Evolutionary conservation across 169 alveolate genomes (phyloP), one percentile per base, ranked within the genome.

Genomic region (Plasmodium gonderi): DNA sequence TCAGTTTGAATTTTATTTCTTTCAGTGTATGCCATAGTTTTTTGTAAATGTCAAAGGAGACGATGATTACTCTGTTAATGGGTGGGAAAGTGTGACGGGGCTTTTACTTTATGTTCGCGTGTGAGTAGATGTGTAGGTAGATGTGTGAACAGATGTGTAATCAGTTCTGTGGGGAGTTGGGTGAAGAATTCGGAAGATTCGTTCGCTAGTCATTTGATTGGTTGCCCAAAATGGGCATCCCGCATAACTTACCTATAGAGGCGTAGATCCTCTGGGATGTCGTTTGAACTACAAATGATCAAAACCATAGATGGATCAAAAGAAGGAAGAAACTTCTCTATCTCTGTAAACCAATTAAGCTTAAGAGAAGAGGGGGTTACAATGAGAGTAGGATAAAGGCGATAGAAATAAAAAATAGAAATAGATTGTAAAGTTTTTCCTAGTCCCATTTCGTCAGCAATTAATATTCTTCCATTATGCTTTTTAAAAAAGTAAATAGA

Each of bases 401-500:
- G 85, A 36, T 94, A 91, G 82, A 97, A 98, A 92, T 82, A 83
- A 60, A 95, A 96, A 83, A 97, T 91, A 79, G 96, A 91, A 33
- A 98, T 98, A 7, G 98, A 94, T 76, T 98, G 99, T 29, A 98
- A 96, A 0, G 99, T 98, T 92, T 98, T 98, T 11, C 99, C 99
- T 17, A 98, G 97, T 36, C 99, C 99, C 99, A 98, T 98, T 92
- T 98, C 99, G 93, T 98, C 99, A 1, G 99, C 99, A 60, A 98
- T 93, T 54, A 98, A 97, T 12, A 98, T 98, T 67, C 98, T 97
- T 45, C 91, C 91, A 20, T 72, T 82, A 36, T 82, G 45, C 64
- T 82, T n/a, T 44, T 44, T 44, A 69, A 82, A 82, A 42, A 82
- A 82, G 54, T 82, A 82, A 40, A 82, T 75, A 5, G 91, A n/a